A percentile compares a stretch with the other conserved stretches of the same genome.
Conservation (phyloP, 2,329 filamentous ascomycete species). For the Decorospora gaudefroyi region DNA sequence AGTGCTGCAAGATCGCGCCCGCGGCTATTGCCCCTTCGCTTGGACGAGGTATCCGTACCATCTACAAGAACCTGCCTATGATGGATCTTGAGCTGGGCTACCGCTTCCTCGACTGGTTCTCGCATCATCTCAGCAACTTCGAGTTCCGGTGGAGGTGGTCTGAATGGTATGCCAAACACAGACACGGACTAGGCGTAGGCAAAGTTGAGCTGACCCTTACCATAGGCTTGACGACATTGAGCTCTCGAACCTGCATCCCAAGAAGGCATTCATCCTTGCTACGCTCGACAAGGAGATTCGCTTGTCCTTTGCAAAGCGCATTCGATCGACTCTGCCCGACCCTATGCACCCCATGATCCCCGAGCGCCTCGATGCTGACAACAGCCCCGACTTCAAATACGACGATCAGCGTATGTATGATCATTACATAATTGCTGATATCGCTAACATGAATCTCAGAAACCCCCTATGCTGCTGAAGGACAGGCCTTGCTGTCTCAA, state of each 20-base stretch:
- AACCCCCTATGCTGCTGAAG: conserved; percentile 81
- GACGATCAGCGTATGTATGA: conserved; percentile 66
- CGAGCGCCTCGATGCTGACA: conserved; percentile 88
- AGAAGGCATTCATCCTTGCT: conserved; percentile 90
- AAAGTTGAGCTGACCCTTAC: conserved; percentile 14
- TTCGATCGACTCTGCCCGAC: conserved; percentile 88
- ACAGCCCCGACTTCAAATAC: conserved; percentile 93
- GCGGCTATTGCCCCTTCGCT: conserved; percentile 95
- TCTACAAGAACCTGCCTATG: conserved; percentile 79
- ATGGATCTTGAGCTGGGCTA: conserved; percentile 87
- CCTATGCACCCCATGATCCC: conserved; percentile 81
- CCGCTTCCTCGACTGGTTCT: conserved; percentile 95
- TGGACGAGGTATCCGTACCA: conserved; percentile 86
- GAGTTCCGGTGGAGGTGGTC: conserved; percentile 99
- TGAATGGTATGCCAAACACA: conserved; percentile 74
- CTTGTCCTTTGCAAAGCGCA: conserved; percentile 92
- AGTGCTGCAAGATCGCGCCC: conserved; percentile 93
- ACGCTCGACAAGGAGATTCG: conserved; percentile 96
- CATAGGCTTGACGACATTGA: conserved; percentile 75
- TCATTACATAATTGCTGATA: neutral
- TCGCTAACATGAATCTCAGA: conserved; percentile 52
- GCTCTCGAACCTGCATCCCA: conserved; percentile 76
- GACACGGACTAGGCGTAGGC: neutral
- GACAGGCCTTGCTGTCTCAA: conserved; percentile 77
- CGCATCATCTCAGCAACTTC: conserved; percentile 97